Evolutionary conservation across 169 alveolate genomes (phyloP).

Genomic region (Plasmodium reichenowi): DNA sequence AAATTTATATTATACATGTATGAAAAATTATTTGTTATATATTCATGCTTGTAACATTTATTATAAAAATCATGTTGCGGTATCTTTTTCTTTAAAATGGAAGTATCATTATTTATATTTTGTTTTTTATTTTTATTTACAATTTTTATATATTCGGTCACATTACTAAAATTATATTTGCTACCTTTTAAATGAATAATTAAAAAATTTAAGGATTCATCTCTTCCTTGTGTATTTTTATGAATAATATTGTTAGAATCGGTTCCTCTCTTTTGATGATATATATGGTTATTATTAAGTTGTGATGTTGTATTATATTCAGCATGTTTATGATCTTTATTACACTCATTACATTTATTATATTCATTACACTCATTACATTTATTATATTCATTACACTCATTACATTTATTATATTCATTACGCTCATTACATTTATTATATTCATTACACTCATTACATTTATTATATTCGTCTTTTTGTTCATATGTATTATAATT

Average conservation of each 20-base stretch:
- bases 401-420: too few relatives aligned
- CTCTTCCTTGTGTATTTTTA: too few relatives aligned
- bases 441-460: too few relatives aligned
- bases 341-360: too few relatives aligned
- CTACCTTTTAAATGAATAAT: conserved; percentile 42
- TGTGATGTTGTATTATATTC: too few relatives aligned
- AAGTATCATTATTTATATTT: neutral
- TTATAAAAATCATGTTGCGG: neutral
- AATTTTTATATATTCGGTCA: conserved; percentile 31
- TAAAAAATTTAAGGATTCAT: conserved; percentile 14
- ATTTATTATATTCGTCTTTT: neutral
- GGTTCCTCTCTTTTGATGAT: too few relatives aligned
- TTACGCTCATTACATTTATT: too few relatives aligned
- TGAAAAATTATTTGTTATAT: neutral
- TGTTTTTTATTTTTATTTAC: neutral
- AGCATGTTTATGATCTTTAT: too few relatives aligned
- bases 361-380: too few relatives aligned
- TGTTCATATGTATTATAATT: neutral
- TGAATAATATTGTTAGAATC: too few relatives aligned
- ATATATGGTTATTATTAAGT: too few relatives aligned
- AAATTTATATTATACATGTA: neutral
- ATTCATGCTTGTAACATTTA: neutral
- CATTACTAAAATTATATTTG: conserved; percentile 48
- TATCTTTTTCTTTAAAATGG: neutral
- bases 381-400: too few relatives aligned